These are phyloP conservation scores for Piedraia hortae DNA, from an alignment of 2,329 filamentous ascomycete genomes.

Conservation along the genomic window DNA sequence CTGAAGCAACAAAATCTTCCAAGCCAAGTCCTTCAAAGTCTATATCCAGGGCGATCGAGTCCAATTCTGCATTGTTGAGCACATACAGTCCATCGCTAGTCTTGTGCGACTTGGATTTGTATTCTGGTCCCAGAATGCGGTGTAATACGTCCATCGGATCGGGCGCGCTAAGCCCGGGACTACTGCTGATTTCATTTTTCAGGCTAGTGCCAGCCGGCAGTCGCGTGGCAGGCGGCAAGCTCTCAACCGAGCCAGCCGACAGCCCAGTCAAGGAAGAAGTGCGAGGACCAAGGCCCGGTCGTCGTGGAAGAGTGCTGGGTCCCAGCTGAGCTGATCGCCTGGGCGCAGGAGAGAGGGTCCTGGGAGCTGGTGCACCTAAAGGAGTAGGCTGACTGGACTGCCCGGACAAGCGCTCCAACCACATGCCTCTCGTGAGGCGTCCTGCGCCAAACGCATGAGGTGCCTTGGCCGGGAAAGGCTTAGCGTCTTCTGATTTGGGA, in stretches of 20 bases:
- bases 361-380: conserved; percentile 25
- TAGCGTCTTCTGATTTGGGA: no score
- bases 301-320: conserved; percentile 38
- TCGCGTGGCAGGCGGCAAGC: conserved; percentile 37
- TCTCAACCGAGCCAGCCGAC: conserved; percentile 48
- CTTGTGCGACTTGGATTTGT: no score
- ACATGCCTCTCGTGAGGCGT: conserved; percentile 4
- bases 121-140: conserved; percentile 22
- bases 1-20: conserved; percentile 36
- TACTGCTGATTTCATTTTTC: conserved; percentile 27
- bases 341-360: conserved; percentile 41
- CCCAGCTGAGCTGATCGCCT: conserved; percentile 40
- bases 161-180: conserved; percentile 26
- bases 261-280: conserved; percentile 54
- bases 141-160: conserved; percentile 48
- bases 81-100: conserved; percentile 14
- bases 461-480: not conserved
- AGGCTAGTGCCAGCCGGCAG: conserved; percentile 39
- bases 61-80: conserved; percentile 11
- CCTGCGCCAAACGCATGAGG: not conserved
- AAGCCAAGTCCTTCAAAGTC: conserved; percentile 59
- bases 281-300: conserved; percentile 39
- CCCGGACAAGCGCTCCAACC: conserved; percentile 49
- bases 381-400: conserved; percentile 42
- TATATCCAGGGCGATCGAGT: conserved; percentile 32